Evolutionary conservation across 129 eudicot species (phyloP).

Genomic region (Lactuca sativa): DNA sequence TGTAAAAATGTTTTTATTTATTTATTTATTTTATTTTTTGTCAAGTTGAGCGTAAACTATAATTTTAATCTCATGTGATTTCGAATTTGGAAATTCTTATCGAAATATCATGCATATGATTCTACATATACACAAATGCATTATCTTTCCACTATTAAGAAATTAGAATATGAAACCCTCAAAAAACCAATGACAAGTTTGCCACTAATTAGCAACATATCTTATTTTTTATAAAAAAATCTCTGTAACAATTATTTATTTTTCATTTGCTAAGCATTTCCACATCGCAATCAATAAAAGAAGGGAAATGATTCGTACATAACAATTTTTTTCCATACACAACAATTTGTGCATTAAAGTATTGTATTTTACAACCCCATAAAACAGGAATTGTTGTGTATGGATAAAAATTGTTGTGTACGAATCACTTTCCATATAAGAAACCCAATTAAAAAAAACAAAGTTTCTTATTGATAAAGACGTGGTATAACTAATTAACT

Average conservation of each 20-base stretch:
- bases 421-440: no score
- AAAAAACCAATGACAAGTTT: slow-evolving; percentile 79
- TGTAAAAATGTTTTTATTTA: slow-evolving; percentile 57
- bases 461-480: slow-evolving; percentile 76
- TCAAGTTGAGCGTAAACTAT: no score
- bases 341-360: no score
- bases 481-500: slow-evolving; percentile 45
- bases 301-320: no score
- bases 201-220: not conserved
- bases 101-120: slow-evolving; percentile 56
- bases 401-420: no score
- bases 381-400: no score
- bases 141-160: slow-evolving; percentile 48
- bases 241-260: not conserved
- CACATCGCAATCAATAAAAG: slow-evolving; percentile 58
- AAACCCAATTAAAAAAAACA: slow-evolving; percentile 71
- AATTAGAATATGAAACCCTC: slow-evolving; percentile 62
- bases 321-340: no score
- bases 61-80: not conserved
- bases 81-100: slow-evolving; percentile 65
- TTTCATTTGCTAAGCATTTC: slow-evolving; percentile 52
- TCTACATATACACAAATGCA: slow-evolving; percentile 70
- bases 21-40: no score
- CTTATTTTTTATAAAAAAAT: no score
- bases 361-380: no score